Evolutionary conservation across 75 land plant species (phyloP).

Genomic region (Larix kaempferi): DNA sequence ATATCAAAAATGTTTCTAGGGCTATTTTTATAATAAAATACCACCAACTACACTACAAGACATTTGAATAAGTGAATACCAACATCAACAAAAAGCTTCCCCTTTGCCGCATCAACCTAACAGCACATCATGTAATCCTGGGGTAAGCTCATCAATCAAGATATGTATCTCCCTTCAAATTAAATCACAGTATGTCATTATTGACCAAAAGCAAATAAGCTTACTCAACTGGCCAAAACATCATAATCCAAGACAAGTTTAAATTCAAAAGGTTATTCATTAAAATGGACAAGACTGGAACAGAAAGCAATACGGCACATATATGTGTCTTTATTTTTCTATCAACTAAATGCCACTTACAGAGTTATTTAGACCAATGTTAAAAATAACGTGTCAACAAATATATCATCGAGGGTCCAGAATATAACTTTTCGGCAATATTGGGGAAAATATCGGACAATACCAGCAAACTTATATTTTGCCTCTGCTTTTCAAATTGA

Average conservation of each 20-base stretch:
- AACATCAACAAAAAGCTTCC: constrained; percentile 78
- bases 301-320: neutral
- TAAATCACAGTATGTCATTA: neutral
- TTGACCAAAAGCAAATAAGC: neutral
- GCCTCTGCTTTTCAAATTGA: no score
- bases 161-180: neutral
- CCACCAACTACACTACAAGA: neutral
- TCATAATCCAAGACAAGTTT: neutral
- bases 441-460: no score
- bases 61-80: constrained; percentile 40
- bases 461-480: no score
- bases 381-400: no score
- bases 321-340: neutral
- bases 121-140: neutral
- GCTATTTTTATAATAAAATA: neutral
- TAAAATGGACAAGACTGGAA: neutral
- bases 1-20: neutral
- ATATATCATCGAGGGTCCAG: no score
- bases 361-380: neutral
- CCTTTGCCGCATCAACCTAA: constrained; percentile 69
- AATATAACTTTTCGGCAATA: no score
- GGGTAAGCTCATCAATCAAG: constrained; percentile 1
- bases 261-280: neutral
- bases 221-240: neutral
- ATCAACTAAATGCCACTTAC: neutral